Conservation (phyloP, 495 filamentous ascomycete species). For the Ramalina intermedia region DNA sequence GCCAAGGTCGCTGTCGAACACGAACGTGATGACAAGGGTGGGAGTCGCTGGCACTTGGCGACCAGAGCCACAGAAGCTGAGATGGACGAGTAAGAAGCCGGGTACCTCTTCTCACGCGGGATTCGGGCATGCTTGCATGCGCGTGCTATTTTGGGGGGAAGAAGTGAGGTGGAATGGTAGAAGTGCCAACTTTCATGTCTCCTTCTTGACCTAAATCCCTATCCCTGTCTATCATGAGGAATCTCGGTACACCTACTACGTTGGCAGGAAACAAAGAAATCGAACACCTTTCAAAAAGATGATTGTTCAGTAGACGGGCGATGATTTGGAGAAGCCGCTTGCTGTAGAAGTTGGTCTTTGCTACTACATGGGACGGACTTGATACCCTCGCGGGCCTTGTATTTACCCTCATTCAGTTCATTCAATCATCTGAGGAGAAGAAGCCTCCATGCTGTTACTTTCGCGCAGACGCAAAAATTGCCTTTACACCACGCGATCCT, state of each 20-base stretch:
- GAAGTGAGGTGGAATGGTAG: background rate
- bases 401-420: too few relatives aligned
- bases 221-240: conserved; percentile 1
- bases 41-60: conserved; percentile 44
- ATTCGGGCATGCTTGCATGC: background rate
- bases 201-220: background rate
- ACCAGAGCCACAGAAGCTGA: conserved; percentile 50
- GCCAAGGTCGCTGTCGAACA: conserved; percentile 64
- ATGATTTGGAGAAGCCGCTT: too few relatives aligned
- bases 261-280: background rate
- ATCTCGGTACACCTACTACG: background rate
- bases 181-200: background rate
- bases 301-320: too few relatives aligned
- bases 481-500: too few relatives aligned
- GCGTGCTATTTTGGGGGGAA: background rate
- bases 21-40: conserved; percentile 42
- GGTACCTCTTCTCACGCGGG: background rate
- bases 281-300: too few relatives aligned
- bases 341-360: too few relatives aligned
- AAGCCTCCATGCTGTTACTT: too few relatives aligned
- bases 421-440: too few relatives aligned
- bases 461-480: too few relatives aligned
- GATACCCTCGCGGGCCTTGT: too few relatives aligned
- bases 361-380: too few relatives aligned
- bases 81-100: conserved; percentile 45